Conservation (phyloP, 257 asterid species). For the Solanum pimpinellifolium region DNA sequence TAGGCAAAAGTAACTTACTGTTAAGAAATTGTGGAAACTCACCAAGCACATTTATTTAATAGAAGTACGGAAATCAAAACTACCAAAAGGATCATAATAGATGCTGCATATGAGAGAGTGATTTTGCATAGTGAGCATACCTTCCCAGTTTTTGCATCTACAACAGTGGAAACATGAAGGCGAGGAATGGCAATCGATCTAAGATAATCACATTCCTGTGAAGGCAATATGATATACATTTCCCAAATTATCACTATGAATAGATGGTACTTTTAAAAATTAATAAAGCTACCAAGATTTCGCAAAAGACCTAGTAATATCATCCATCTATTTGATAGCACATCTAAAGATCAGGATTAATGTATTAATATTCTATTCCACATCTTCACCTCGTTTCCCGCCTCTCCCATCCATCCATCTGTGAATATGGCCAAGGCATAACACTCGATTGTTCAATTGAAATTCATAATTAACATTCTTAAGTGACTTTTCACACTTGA, state of each 20-base stretch:
- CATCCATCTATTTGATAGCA: neutral
- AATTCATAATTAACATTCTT: neutral
- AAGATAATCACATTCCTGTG: constrained; percentile 84
- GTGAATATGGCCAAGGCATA: neutral
- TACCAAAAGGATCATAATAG: neutral
- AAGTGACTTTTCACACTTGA: neutral
- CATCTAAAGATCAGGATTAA: neutral
- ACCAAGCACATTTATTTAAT: neutral
- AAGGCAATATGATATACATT: constrained; percentile 1
- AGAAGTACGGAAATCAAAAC: neutral
- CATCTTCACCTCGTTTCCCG: neutral
- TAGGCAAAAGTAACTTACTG: neutral
- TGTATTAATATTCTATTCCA: neutral
- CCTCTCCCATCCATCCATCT: neutral
- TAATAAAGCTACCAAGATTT: neutral
- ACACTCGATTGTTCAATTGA: neutral
- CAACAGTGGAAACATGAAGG: constrained; percentile 67
- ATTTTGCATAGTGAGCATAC: constrained; percentile 16
- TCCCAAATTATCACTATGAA: neutral
- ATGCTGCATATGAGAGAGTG: neutral
- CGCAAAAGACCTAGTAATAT: neutral
- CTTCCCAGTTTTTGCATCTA: constrained; percentile 82
- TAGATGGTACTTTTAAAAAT: neutral
- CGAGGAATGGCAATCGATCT: constrained; percentile 65
- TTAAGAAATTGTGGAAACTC: neutral